Conservation (phyloP, 495 filamentous ascomycete genomes). For the Ascobolus immersus region DNA sequence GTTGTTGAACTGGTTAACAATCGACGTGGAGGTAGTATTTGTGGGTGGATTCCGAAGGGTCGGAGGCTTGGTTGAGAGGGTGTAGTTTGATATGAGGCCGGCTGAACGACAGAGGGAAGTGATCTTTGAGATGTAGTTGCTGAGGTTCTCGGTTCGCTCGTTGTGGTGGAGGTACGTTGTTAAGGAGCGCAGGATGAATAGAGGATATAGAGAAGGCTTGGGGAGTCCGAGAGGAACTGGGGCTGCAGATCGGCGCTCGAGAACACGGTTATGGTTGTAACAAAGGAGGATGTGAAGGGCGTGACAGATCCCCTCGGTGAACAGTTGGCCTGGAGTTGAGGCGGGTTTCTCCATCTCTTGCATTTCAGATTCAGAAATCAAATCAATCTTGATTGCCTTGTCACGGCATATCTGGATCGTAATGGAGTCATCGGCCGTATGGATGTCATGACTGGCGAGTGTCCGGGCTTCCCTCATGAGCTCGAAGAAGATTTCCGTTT, state of each 20-base stretch:
- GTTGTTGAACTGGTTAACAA: conserved; percentile 10
- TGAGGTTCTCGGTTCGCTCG: conserved; percentile 19
- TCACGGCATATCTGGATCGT: conserved; percentile 29
- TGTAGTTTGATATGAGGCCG: conserved; percentile 9
- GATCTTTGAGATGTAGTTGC: conserved; percentile 16
- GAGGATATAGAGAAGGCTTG: conserved; percentile 25
- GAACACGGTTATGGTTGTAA: conserved; percentile 42
- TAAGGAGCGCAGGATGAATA: conserved; percentile 38
- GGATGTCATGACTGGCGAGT: conserved; percentile 38
- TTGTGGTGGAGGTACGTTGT: conserved; percentile 39
- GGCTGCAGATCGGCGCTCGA: conserved; percentile 32
- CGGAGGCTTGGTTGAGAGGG: conserved; percentile 2
- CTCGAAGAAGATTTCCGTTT: conserved; percentile 87
- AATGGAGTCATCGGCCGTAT: conserved; percentile 29
- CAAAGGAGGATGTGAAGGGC: conserved; percentile 44
- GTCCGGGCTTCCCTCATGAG: conserved; percentile 53
- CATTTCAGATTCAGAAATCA: conserved; percentile 1
- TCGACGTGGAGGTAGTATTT: background rate
- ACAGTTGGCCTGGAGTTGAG: conserved; percentile 14
- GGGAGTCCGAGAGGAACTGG: conserved; percentile 31
- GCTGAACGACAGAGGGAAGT: conserved; percentile 7
- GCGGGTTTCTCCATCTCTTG: conserved; percentile 5
- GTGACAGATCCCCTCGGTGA: conserved; percentile 25
- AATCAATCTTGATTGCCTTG: conserved; percentile 34
- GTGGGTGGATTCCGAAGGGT: background rate